These are phyloP conservation scores for Dendrobium huoshanense DNA, from an alignment of 106 monocot species.

Conservation along the genomic window DNA sequence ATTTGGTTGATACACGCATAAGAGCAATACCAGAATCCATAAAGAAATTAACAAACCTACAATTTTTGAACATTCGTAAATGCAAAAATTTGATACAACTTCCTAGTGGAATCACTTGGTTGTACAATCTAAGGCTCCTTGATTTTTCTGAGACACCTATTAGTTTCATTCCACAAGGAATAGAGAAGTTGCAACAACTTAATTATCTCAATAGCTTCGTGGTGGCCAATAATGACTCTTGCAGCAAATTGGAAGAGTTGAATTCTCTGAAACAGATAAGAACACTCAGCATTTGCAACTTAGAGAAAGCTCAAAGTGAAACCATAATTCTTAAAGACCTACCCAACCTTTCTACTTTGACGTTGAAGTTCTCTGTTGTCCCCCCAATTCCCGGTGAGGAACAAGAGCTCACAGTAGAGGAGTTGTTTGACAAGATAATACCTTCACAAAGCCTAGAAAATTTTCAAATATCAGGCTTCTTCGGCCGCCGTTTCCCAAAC, in stretches of 20 bases:
- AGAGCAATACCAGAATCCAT: constrained; percentile 28
- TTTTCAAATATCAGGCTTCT: neutral
- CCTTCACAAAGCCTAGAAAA: neutral
- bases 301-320: constrained; percentile 20
- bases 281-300: constrained; percentile 5
- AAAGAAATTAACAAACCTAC: too few species aligned
- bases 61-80: neutral
- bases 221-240: neutral
- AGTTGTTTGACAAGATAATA: neutral
- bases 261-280: constrained; percentile 2
- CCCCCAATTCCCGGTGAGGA: too few species aligned
- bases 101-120: constrained; percentile 6
- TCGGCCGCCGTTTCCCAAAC: constrained; percentile 1
- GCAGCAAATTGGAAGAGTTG: constrained; percentile 12
- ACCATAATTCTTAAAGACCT: neutral
- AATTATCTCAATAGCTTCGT: constrained; percentile 23
- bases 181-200: constrained; percentile 21
- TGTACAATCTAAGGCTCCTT: constrained; percentile 20
- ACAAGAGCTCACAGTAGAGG: neutral
- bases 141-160: constrained; percentile 7
- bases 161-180: neutral
- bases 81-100: constrained; percentile 15
- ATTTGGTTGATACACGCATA: constrained; percentile 17
- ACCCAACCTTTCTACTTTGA: neutral
- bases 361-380: neutral